Conservation (phyloP, 2,329 filamentous ascomycete genomes). For the Talaromyces sp. region DNA sequence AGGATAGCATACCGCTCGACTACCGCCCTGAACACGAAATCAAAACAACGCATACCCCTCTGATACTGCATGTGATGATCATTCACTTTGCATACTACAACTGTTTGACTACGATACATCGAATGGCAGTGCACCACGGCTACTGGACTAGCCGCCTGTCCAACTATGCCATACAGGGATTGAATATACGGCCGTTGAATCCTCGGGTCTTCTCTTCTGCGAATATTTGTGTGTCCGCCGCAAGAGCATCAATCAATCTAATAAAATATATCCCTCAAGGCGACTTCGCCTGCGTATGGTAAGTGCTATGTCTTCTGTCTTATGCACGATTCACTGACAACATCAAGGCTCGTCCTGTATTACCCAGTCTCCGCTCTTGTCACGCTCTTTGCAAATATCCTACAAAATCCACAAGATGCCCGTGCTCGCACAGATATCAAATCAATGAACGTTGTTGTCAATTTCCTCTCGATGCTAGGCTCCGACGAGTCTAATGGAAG, state of each 20-base stretch:
- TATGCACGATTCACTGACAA: slow-evolving; percentile 29
- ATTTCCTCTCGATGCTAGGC: slow-evolving; percentile 85
- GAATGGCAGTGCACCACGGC: slow-evolving; percentile 96
- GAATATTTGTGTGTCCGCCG: slow-evolving; percentile 86
- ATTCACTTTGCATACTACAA: slow-evolving; percentile 98
- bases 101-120: slow-evolving; percentile 93
- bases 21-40: slow-evolving; percentile 98
- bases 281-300: slow-evolving; percentile 95
- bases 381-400: slow-evolving; percentile 90
- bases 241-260: slow-evolving; percentile 85
- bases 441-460: slow-evolving; percentile 89
- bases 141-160: slow-evolving; percentile 96
- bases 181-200: slow-evolving; percentile 87
- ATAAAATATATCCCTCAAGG: slow-evolving; percentile 96
- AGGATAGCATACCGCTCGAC: slow-evolving; percentile 89
- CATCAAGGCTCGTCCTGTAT: slow-evolving; percentile 76
- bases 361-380: slow-evolving; percentile 95
- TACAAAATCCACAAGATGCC: slow-evolving; percentile 90
- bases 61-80: slow-evolving; percentile 93
- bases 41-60: slow-evolving; percentile 82
- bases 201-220: slow-evolving; percentile 93
- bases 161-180: slow-evolving; percentile 90
- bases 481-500: slow-evolving; percentile 85
- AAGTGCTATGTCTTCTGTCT: slow-evolving; percentile 35
- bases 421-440: slow-evolving; percentile 84